Evolutionary conservation across 75 land plant genomes (phyloP).

Genomic region (Isoetes taiwanensis): DNA sequence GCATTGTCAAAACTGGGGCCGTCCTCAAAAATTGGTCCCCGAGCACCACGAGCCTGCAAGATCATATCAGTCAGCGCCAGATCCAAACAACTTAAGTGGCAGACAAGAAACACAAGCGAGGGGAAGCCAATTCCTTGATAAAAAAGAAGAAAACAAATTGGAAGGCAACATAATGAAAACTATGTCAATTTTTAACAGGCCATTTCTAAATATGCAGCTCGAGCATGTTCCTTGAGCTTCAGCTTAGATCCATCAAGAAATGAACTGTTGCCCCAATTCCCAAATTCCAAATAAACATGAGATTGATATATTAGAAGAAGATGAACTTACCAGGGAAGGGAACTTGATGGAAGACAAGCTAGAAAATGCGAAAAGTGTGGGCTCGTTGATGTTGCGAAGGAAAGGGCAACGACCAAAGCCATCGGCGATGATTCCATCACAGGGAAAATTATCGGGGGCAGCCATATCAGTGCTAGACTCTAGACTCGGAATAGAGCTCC

Average conservation of each 20-base stretch:
- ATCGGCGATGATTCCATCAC: conserved; percentile 4
- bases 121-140: neutral
- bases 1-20: conserved; percentile 90
- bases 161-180: neutral
- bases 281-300: neutral
- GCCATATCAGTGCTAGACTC: too few relatives aligned
- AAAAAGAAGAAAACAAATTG: neutral
- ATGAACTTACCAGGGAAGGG: conserved; percentile 47
- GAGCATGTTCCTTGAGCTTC: neutral
- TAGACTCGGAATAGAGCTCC: too few relatives aligned
- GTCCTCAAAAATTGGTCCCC: conserved; percentile 99
- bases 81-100: neutral
- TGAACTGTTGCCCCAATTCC: neutral
- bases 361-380: conserved; percentile 63
- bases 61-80: neutral
- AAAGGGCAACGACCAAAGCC: conserved; percentile 77
- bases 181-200: neutral
- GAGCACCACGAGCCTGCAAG: conserved; percentile 45
- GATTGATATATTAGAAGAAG: neutral
- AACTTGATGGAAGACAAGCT: conserved; percentile 30
- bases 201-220: neutral
- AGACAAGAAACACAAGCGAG: neutral
- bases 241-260: neutral
- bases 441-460: neutral
- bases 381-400: conserved; percentile 76